These are phyloP conservation scores for Coprinellus micaceus DNA, from an alignment of 768 basidiomycete species.

Conservation along the genomic window DNA sequence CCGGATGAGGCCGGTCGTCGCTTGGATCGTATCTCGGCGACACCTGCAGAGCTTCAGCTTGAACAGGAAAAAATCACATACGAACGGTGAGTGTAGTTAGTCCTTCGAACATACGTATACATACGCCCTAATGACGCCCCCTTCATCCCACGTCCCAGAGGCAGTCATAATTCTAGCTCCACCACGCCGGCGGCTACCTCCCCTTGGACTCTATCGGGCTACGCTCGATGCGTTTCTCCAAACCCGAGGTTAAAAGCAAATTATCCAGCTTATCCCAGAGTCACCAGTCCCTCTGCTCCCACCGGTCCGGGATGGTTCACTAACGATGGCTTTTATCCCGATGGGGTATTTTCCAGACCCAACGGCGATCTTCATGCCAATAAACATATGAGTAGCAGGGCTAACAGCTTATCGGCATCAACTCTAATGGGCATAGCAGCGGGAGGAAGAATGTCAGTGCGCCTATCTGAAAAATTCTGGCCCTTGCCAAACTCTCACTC, in stretches of 20 bases:
- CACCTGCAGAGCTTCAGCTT: background rate
- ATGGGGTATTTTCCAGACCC: no score
- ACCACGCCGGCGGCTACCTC: background rate
- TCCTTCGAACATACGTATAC: no score
- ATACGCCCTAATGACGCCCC: no score
- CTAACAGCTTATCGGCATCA: background rate
- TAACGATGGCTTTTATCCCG: no score
- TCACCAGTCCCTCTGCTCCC: no score
- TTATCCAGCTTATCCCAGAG: background rate
- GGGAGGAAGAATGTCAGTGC: conserved; percentile 14
- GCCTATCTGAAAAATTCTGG: background rate
- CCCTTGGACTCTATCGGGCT: background rate
- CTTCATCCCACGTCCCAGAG: no score
- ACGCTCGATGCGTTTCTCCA: background rate
- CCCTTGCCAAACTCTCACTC: background rate
- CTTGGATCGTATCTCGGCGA: background rate
- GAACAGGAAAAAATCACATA: background rate
- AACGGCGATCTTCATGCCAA: no score
- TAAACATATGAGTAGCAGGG: background rate
- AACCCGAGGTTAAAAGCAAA: background rate
- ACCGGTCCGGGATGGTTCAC: no score
- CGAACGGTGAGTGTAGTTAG: no score
- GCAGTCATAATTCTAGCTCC: no score
- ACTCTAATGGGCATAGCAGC: background rate
- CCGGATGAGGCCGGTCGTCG: background rate